Base-by-base conservation (phyloP, 192 early-diverging fungal species). In the Phlyctochytrium bullatum region DNA sequence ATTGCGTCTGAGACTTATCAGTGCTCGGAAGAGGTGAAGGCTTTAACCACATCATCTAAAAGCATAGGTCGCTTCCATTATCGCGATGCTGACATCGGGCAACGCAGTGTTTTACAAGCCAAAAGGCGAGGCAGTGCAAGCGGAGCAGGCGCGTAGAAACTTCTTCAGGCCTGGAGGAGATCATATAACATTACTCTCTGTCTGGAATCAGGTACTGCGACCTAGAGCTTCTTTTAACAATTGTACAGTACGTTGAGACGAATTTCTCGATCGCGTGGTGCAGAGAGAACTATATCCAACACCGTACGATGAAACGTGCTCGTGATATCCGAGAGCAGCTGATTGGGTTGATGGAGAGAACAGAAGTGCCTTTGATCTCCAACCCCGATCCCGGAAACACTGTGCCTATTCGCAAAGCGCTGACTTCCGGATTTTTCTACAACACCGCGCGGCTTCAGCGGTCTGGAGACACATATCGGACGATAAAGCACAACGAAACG, bases 341-440 rank as follows among this genome's bases (percentile, higher is more conserved):
- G 61, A 83, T 94, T 17, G 86, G 86, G 2, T 75, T 99, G 36
- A 89, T 97, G 87, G 97, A 97, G 66, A 86, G 95, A 2, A 80
- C 78, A 1, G 97, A 99, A 71, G 91, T 97, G 0, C 78, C 85
- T 27, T 78, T 96, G 50, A 74, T 93, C 20, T 69, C 86, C n/a
- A 95, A 91, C 52, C 85, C 89, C 2, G 91, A 98, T 61, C 89
- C 95, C 16, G 79, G 75, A 31, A 93, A 97, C 65, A 93, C 90
- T 0, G 79, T 86, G 0, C 92, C 91, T 24, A 91, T 99, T 36
- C 92, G 91, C 64, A 99, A 97, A 76, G 88, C 95, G 17, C 78
- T 99, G 52, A 89, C 93, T 2, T 79, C 97, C 2, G 97, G 97
- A 2, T 99, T 94, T 79, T 99, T 99, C 74, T 95, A 93, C 80